phyloP scores from a whole-genome alignment of 2,329 filamentous ascomycete genomes.

The Diplodia seriata region DNA sequence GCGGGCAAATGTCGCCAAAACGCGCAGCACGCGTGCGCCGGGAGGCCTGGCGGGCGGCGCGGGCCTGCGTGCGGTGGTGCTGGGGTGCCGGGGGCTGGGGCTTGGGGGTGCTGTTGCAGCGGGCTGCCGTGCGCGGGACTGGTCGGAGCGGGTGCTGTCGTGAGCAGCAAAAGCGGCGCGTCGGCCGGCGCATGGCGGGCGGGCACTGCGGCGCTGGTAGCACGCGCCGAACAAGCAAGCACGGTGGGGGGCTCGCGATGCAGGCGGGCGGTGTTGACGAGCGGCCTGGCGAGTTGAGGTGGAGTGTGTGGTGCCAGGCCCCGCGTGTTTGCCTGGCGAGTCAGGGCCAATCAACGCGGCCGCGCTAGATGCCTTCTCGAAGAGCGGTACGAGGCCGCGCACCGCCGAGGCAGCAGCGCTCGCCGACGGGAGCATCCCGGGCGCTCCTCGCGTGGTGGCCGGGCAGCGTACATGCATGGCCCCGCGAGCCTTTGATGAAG shows the following conservation, averaged over 20 bases:
- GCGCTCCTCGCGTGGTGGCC: conserved; percentile 26
- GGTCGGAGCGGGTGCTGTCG: conserved; percentile 21
- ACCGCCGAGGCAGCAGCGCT: conserved; percentile 25
- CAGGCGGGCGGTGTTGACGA: conserved; percentile 11
- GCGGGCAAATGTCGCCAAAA: conserved; percentile 30
- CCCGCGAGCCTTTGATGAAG: conserved; percentile 29
- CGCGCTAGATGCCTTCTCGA: conserved; percentile 29
- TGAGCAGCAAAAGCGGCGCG: conserved; percentile 29
- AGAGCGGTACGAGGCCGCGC: conserved; percentile 25
- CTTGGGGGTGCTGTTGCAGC: not conserved
- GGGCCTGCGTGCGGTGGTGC: conserved; percentile 16
- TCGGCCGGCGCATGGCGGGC: conserved; percentile 7
- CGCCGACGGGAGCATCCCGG: conserved; percentile 16
- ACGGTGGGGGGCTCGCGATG: conserved; percentile 1
- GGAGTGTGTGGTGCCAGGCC: conserved; percentile 2
- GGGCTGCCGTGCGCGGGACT: not conserved
- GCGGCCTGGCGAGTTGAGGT: not conserved
- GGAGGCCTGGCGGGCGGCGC: conserved; percentile 23
- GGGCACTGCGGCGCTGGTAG: conserved; percentile 5
- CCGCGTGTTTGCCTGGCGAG: conserved; percentile 27
- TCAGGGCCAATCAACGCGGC: conserved; percentile 24
- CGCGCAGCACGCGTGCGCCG: conserved; percentile 17
- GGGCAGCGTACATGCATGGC: conserved; percentile 25
- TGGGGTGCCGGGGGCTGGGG: not conserved
- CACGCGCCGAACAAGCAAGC: conserved; percentile 27